Base-by-base conservation (phyloP, 2,329 filamentous ascomycete genomes). In the Chaetomiaceae sp. region DNA sequence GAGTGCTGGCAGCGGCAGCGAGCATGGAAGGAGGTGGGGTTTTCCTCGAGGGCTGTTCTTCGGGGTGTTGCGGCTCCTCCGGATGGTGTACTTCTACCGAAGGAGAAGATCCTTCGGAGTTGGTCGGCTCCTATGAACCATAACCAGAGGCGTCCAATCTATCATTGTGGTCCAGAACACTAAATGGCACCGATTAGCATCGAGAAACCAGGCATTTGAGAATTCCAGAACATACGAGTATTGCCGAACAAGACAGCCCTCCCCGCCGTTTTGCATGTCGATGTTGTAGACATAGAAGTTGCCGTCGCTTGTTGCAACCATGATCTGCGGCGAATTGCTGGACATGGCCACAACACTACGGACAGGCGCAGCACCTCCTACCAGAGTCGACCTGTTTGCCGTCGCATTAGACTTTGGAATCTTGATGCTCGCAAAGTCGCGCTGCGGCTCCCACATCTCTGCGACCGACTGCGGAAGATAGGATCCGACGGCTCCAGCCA, bases 321-420 rank as follows among this genome's bases (percentile, higher is more conserved):
- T 97, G 44, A 99, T 89, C 64, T 97, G 91, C 1, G 94, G 94
- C 23, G 88, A 91, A 66, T 85, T 95, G 65, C 86, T 94, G 67
- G 89, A 96, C 86, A 99, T 95, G 8, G 94, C 92, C 38, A 99
- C 94, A n/a, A 99, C 92, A 60, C 90, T 96, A 60, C 88, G 79
- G 36, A 95, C 71, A 0, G 89, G 85, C 65, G 65, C 32, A 59
- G 63, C 13, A 55, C 60, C 64, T 21, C 55, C 61, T 1, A 51
- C 10, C 29, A 50, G 59, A 43, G n/a, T 55, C 51, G 11, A 56
- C 51, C 61, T 5, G 1, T 65, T 56, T 2, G 69, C 65, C 21
- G 64, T 62, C 25, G 71, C 57, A 2, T 71, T 57, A 53, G 65
- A 63, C 65, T 87, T 89, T 13, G 92, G 92, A 43, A 99, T 82